Percentiles rank a stretch among this genome's conserved stretches.
Evolutionary conservation across 139 green algal genomes (phyloP).

Genomic region (Astrephomene gubernaculifera): DNA sequence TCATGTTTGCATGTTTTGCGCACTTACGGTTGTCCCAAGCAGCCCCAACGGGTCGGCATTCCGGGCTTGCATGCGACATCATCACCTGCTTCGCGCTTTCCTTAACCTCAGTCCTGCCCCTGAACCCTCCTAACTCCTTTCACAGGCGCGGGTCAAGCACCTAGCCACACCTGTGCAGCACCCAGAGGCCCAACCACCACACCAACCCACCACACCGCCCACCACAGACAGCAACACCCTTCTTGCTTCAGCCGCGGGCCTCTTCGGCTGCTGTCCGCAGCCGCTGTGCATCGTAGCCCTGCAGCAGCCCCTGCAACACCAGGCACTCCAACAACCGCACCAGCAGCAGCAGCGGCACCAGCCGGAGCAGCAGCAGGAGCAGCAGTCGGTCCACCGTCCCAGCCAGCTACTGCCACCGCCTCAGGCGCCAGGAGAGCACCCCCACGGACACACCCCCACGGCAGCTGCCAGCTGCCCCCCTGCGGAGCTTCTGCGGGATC

Average conservation of each 20-base stretch:
- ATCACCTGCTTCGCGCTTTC: no score
- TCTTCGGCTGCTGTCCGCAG: slow-evolving; percentile 7
- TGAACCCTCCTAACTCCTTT: neutral
- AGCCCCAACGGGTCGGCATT: no score
- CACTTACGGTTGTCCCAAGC: no score
- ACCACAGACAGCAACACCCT: neutral
- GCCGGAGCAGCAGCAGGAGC: neutral
- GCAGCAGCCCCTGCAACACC: neutral
- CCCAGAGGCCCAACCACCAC: neutral
- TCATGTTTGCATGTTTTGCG: no score
- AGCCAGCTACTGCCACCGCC: no score
- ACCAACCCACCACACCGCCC: neutral
- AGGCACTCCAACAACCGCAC: neutral
- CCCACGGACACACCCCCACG: no score
- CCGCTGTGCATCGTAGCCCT: neutral
- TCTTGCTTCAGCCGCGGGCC: neutral
- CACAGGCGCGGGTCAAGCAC: neutral
- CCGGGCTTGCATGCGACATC: no score
- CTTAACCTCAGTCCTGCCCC: no score
- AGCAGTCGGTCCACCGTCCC: neutral
- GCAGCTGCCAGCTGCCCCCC: no score
- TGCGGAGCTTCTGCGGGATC: no score
- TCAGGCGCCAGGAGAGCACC: no score
- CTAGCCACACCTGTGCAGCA: neutral
- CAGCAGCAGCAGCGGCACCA: neutral